Evolutionary conservation across 305 asterid genomes (phyloP).

Genomic region (Fraxinus floribunda): DNA sequence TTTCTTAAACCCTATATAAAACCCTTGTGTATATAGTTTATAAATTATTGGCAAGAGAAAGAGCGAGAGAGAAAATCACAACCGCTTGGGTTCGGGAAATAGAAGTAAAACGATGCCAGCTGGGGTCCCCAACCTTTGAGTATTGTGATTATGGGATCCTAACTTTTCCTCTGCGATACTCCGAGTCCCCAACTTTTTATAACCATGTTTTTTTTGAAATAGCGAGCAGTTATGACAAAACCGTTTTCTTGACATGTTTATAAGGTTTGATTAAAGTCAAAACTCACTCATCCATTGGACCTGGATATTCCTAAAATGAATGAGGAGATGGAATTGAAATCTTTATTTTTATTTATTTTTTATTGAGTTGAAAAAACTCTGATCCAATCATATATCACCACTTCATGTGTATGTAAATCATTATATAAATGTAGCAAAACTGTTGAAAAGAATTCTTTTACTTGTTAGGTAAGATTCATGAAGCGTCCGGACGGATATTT

Average conservation of each 20-base stretch:
- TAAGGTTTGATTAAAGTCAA: neutral
- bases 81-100: neutral
- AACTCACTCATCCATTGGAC: too few relatives aligned
- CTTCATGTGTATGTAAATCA: too few relatives aligned
- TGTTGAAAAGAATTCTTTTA: neutral
- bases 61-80: neutral
- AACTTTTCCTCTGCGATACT: neutral
- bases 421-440: too few relatives aligned
- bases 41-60: too few relatives aligned
- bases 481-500: neutral
- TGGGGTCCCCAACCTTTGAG: neutral
- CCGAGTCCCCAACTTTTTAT: neutral
- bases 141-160: neutral
- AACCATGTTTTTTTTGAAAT: neutral
- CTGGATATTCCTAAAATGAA: too few relatives aligned
- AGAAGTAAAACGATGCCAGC: neutral
- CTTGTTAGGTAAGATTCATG: neutral
- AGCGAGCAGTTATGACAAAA: too few relatives aligned
- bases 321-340: neutral
- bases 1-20: neutral
- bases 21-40: neutral
- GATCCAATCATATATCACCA: too few relatives aligned
- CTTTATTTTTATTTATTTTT: neutral
- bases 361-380: too few relatives aligned
- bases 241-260: neutral